Evolutionary conservation across 2,329 filamentous ascomycete species (phyloP).

Genomic region (Pseudogymnoascus sp.): DNA sequence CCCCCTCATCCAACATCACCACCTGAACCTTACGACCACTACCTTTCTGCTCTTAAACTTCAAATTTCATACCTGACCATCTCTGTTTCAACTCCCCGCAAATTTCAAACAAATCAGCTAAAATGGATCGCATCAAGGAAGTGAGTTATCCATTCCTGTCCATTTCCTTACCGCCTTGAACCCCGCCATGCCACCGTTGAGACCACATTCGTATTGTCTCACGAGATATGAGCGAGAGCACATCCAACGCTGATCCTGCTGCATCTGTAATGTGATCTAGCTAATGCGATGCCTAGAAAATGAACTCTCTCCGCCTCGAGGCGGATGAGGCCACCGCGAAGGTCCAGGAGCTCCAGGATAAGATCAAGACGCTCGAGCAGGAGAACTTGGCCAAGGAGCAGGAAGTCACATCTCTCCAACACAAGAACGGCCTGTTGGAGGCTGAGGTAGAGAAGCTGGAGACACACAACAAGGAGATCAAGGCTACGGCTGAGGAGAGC

Average conservation of each 20-base stretch:
- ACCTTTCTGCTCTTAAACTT: background rate
- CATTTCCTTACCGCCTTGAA: conserved; percentile 5
- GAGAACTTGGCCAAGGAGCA: conserved; percentile 96
- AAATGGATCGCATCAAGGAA: conserved; percentile 87
- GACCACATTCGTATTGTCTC: background rate
- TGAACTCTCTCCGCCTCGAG: conserved; percentile 90
- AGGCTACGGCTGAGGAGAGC: conserved; percentile 77
- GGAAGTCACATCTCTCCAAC: conserved; percentile 90
- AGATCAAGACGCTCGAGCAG: conserved; percentile 86
- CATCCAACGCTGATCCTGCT: background rate
- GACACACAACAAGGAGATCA: conserved; percentile 71
- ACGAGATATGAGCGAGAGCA: background rate
- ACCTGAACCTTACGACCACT: conserved; percentile 6
- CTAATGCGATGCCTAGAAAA: conserved; percentile 55
- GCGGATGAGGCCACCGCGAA: conserved; percentile 76
- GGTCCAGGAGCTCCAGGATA: conserved; percentile 78
- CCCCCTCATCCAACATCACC: conserved; percentile 8
- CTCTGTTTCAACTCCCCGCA: conserved; percentile 12
- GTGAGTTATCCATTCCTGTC: conserved; percentile 43
- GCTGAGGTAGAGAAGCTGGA: conserved; percentile 89
- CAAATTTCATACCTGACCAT: conserved; percentile 6
- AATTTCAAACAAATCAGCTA: conserved; percentile 27
- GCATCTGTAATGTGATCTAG: background rate
- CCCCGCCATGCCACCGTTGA: conserved; percentile 2
- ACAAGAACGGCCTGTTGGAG: conserved; percentile 92